These are phyloP conservation scores for Tuber indicum DNA, from an alignment of 495 filamentous ascomycete genomes.

Conservation along the genomic window DNA sequence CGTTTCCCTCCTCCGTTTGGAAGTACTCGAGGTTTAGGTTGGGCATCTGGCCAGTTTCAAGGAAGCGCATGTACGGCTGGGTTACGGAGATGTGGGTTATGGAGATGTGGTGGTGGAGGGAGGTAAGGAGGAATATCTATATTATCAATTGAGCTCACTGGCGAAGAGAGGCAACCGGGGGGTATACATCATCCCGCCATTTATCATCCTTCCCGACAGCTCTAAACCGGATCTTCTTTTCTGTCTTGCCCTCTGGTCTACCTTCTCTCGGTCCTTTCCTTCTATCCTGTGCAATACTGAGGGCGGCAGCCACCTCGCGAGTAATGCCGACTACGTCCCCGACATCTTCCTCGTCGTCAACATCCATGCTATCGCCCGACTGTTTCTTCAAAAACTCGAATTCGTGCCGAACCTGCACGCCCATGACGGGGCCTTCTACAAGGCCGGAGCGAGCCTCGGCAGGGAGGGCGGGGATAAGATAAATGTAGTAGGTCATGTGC, in stretches of 20 bases:
- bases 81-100: slow-evolving; percentile 34
- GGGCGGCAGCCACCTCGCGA: slow-evolving; percentile 34
- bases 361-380: slow-evolving; percentile 27
- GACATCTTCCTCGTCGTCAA: slow-evolving; percentile 26
- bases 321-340: slow-evolving; percentile 34
- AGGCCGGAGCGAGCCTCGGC: slow-evolving; percentile 38
- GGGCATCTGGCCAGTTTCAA: slow-evolving; percentile 39
- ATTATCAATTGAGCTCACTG: slow-evolving; percentile 7
- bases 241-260: slow-evolving; percentile 28
- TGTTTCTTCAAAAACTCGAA: slow-evolving; percentile 31
- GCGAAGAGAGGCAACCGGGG: neutral
- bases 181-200: slow-evolving; percentile 39
- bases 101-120: slow-evolving; percentile 38
- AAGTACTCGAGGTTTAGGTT: slow-evolving; percentile 33
- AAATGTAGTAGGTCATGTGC: slow-evolving; percentile 38
- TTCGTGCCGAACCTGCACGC: slow-evolving; percentile 41
- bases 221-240: slow-evolving; percentile 36
- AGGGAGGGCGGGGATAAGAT: slow-evolving; percentile 34
- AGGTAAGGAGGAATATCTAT: slow-evolving; percentile 39
- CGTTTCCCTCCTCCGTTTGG: slow-evolving; percentile 23
- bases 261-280: slow-evolving; percentile 34
- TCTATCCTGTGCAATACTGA: slow-evolving; percentile 38
- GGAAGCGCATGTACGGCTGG: slow-evolving; percentile 36
- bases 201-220: slow-evolving; percentile 34
- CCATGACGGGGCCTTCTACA: slow-evolving; percentile 40